Conservation (phyloP, 208 protist species). For the Leishmania mexicana region DNA sequence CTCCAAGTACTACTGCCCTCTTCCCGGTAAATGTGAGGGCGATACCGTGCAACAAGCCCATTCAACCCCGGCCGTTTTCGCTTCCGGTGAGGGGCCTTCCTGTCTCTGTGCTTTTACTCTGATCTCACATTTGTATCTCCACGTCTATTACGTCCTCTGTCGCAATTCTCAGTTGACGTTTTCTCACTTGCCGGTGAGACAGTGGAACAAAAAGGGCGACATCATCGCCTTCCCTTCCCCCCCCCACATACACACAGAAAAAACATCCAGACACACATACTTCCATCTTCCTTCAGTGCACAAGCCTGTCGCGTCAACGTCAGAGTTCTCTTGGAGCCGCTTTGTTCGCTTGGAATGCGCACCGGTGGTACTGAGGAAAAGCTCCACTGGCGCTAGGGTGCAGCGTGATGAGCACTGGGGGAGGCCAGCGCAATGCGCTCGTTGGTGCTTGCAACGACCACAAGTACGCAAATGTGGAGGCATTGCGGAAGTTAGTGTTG, state of each 20-base stretch:
- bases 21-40: background rate
- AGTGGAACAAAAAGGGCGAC: background rate
- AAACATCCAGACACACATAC: background rate
- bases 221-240: background rate
- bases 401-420: background rate
- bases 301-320: background rate
- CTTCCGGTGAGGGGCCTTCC: background rate
- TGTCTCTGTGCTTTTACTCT: background rate
- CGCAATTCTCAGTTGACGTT: background rate
- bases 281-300: background rate
- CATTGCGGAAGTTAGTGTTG: slow-evolving; percentile 14
- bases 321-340: background rate
- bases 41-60: background rate
- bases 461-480: slow-evolving; percentile 11
- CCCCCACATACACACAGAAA: background rate
- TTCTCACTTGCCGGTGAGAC: background rate
- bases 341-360: background rate
- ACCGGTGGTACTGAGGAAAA: background rate
- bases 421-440: background rate
- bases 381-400: background rate
- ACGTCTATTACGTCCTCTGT: background rate
- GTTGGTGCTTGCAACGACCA: background rate
- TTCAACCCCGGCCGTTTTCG: background rate
- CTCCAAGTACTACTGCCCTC: background rate
- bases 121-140: background rate